Evolutionary conservation across 345 rosid species (phyloP).

Genomic region (Melaleuca alternifolia): DNA sequence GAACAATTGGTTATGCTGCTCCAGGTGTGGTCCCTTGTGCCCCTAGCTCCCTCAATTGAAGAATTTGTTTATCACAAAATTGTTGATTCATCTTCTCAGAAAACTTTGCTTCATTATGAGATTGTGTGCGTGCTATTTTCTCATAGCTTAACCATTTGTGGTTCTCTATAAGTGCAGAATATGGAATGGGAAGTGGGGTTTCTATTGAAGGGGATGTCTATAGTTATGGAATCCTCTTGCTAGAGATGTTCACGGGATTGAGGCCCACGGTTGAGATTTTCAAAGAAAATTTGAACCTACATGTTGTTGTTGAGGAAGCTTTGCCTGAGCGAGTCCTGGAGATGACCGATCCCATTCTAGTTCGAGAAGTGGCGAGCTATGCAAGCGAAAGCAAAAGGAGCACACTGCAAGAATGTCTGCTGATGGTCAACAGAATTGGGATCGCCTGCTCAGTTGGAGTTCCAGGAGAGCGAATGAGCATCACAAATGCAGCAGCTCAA

Average conservation of each 20-base stretch:
- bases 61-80: not conserved
- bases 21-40: not conserved
- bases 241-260: conserved; percentile 16
- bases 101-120: not conserved
- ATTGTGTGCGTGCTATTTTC: not conserved
- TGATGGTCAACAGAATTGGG: conserved; percentile 5
- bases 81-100: not conserved
- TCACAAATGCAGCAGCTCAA: not conserved
- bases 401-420: not conserved
- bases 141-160: not conserved
- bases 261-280: conserved; percentile 12
- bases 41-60: not conserved
- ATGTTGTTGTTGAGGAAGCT: not conserved
- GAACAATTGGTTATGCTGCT: not conserved
- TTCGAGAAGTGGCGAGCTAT: not conserved
- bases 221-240: conserved; percentile 18
- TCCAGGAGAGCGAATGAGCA: not conserved
- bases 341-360: conserved; percentile 5
- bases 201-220: conserved; percentile 15
- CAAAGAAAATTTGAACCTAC: not conserved
- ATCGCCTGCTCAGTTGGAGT: conserved; percentile 7
- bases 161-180: conserved; percentile 1
- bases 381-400: not conserved
- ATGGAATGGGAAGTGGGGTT: conserved; percentile 15
- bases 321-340: conserved; percentile 1